Percentiles rank a stretch among this genome's conserved stretches.
Evolutionary conservation across 164 flowering plant species (phyloP).

Genomic region (Chloranthus sessilifolius): DNA sequence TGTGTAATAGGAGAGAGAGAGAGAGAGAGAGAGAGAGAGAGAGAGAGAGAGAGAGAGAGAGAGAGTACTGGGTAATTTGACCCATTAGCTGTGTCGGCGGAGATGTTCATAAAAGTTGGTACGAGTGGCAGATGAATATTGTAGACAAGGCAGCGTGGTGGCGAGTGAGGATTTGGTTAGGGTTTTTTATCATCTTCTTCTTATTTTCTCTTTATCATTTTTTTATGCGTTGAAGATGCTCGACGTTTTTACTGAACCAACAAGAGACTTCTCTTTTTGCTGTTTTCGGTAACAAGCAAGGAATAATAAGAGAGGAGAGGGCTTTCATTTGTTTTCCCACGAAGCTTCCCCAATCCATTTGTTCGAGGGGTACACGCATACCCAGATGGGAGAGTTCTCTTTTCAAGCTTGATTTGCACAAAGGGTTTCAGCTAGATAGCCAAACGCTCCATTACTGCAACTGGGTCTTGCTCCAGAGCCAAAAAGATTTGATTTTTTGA

Average conservation of each 20-base stretch:
- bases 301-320: slow-evolving; percentile 24
- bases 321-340: slow-evolving; percentile 9
- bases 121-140: slow-evolving; percentile 16
- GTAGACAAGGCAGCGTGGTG: no score
- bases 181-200: background rate
- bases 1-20: no score
- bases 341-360: background rate
- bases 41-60: background rate
- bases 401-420: background rate
- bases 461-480: background rate
- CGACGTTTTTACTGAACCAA: slow-evolving; percentile 23
- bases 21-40: no score
- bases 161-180: slow-evolving; percentile 7
- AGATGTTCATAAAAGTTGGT: slow-evolving; percentile 21
- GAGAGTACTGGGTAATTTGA: slow-evolving; percentile 4
- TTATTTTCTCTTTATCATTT: background rate
- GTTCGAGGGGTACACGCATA: background rate
- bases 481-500: slow-evolving; percentile 9
- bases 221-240: slow-evolving; percentile 13
- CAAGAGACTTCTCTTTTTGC: slow-evolving; percentile 2
- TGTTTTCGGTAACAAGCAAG: slow-evolving; percentile 25
- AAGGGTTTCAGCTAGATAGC: slow-evolving; percentile 6
- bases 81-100: slow-evolving; percentile 36
- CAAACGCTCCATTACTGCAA: no score
- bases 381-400: slow-evolving; percentile 16